A percentile compares a stretch with the other conserved stretches of the same genome.
phyloP scores from a whole-genome alignment of 768 basidiomycete species.

The Pleurotus tuoliensis region DNA sequence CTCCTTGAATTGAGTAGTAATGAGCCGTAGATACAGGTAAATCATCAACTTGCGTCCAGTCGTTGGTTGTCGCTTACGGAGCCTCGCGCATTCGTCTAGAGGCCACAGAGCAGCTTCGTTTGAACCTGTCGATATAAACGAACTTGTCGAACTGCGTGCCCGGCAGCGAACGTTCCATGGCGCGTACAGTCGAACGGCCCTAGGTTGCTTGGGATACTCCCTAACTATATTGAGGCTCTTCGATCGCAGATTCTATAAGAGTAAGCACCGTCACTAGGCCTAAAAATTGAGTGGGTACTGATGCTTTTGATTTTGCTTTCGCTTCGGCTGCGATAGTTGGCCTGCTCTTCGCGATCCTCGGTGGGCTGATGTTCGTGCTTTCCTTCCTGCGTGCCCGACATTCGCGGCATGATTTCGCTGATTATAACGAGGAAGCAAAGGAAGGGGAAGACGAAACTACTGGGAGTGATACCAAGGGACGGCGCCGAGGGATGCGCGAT shows the following conservation, averaged over 20 bases:
- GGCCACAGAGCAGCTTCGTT: constrained; percentile 50
- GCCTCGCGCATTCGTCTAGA: constrained; percentile 16
- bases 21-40: background rate
- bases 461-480: background rate
- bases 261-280: constrained; percentile 35
- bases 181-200: constrained; percentile 73
- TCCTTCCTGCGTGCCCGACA: constrained; percentile 61
- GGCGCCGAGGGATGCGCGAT: background rate
- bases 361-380: constrained; percentile 52
- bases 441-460: background rate
- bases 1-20: background rate
- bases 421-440: constrained; percentile 36
- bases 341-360: constrained; percentile 60
- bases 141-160: constrained; percentile 73
- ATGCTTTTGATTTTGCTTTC: background rate
- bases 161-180: constrained; percentile 81
- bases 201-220: constrained; percentile 71
- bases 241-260: constrained; percentile 65
- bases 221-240: constrained; percentile 78
- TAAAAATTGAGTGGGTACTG: background rate
- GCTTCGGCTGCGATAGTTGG: constrained; percentile 35
- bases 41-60: too few relatives aligned
- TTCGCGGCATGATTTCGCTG: constrained; percentile 76
- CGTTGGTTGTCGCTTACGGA: too few relatives aligned
- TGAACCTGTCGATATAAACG: constrained; percentile 46